These are phyloP conservation scores for Westerdykella ornata DNA, from an alignment of 2,329 filamentous ascomycete genomes.

Conservation along the genomic window DNA sequence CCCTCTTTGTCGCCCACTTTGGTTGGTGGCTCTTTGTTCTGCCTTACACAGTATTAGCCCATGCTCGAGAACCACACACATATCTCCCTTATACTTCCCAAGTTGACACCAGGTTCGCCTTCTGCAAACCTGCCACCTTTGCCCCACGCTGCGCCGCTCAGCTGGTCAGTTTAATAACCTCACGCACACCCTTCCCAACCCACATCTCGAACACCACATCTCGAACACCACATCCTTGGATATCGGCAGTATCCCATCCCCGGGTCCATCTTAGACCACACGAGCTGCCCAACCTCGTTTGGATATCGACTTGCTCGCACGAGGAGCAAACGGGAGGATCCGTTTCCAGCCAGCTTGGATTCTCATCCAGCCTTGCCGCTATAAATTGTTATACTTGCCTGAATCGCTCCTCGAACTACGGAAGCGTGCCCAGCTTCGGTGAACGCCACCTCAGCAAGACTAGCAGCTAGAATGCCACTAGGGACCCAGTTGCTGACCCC, in stretches of 20 bases:
- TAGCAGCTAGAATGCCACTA: conserved; percentile 26
- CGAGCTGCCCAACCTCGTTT: conserved; percentile 14
- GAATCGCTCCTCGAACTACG: conserved; percentile 16
- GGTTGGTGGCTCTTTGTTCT: too few relatives aligned
- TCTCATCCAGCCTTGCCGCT: conserved; percentile 18
- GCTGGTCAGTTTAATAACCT: conserved; percentile 10
- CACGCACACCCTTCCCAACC: conserved; percentile 21
- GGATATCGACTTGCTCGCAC: conserved; percentile 21
- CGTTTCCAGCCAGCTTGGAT: conserved; percentile 20
- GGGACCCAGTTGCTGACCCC: conserved; percentile 25
- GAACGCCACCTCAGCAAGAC: conserved; percentile 15
- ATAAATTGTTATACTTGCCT: too few relatives aligned
- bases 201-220: conserved; percentile 8
- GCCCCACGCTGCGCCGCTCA: conserved; percentile 12
- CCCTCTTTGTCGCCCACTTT: too few relatives aligned
- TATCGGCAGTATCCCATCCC: conserved; percentile 2
- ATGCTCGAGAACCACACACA: conserved; percentile 16
- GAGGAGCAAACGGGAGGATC: conserved; percentile 26
- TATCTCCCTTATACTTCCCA: conserved; percentile 11
- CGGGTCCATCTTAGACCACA: conserved; percentile 9
- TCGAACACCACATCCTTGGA: conserved; percentile 18
- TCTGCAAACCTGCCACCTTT: conserved; percentile 11
- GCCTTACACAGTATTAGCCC: conserved; percentile 11
- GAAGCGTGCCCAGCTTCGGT: conserved; percentile 18
- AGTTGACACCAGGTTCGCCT: conserved; percentile 3